Conservation (phyloP, 1,284 basidiomycete species). For the Singerocomus inundabilis region DNA sequence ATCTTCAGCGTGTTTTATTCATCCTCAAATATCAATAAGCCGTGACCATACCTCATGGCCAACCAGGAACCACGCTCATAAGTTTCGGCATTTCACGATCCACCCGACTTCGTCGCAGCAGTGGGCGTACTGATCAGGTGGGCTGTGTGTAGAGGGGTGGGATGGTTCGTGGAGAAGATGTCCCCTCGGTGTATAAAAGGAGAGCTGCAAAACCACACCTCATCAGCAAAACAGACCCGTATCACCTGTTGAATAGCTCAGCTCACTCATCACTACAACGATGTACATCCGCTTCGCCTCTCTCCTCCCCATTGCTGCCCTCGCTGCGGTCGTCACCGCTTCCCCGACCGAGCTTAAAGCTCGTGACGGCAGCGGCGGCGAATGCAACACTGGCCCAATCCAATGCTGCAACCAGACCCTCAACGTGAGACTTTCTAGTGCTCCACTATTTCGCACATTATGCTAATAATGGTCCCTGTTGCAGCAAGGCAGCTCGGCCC, state of each 20-base stretch:
- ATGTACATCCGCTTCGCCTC: slow-evolving; percentile 8
- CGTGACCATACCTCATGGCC: background rate
- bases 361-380: background rate
- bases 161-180: no score
- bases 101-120: background rate
- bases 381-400: background rate
- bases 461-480: no score
- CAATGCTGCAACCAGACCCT: no score
- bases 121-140: no score
- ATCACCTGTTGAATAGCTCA: background rate
- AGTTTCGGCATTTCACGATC: no score
- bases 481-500: no score
- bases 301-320: slow-evolving; percentile 3
- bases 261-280: background rate
- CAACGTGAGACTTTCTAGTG: no score
- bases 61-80: background rate
- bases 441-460: no score
- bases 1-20: background rate
- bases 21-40: no score
- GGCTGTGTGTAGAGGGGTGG: background rate
- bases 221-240: background rate
- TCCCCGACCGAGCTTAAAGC: slow-evolving; percentile 1
- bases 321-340: slow-evolving; percentile 4
- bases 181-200: background rate
- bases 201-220: background rate